A percentile compares a stretch with the other conserved stretches of the same genome.
Evolutionary conservation across 208 protist species (phyloP).

Genomic region (Wallacemonas sp.): DNA sequence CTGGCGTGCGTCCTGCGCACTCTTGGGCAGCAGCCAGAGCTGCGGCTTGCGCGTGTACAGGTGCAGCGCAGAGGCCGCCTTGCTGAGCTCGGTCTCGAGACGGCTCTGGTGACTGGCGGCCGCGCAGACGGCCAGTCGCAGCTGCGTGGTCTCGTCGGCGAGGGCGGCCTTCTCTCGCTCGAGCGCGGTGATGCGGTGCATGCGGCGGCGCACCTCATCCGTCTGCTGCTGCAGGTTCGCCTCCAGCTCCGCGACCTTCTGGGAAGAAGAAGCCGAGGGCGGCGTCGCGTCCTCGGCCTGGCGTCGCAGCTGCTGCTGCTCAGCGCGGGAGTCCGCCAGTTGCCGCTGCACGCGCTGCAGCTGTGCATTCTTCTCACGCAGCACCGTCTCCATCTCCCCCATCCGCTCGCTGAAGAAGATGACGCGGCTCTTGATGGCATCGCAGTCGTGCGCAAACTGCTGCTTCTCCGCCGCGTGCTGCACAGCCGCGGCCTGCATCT

Average conservation of each 20-base stretch:
- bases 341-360: constrained; percentile 23
- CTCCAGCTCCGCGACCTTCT: constrained; percentile 32
- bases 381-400: constrained; percentile 21
- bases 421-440: constrained; percentile 22
- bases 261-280: constrained; percentile 21
- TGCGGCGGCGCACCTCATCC: constrained; percentile 56
- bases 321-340: constrained; percentile 20
- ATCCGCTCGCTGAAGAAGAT: constrained; percentile 26
- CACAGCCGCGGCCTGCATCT: constrained; percentile 12
- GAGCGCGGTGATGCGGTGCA: constrained; percentile 42
- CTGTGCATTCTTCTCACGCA: constrained; percentile 22
- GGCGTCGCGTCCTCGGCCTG: constrained; percentile 16
- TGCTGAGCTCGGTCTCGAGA: constrained; percentile 6
- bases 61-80: neutral
- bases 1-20: neutral
- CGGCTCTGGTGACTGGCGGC: constrained; percentile 21
- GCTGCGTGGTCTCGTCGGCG: constrained; percentile 11
- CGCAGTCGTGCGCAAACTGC: constrained; percentile 22
- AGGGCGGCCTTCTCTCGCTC: constrained; percentile 45
- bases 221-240: constrained; percentile 55
- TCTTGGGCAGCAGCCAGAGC: constrained; percentile 12
- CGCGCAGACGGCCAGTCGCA: constrained; percentile 13
- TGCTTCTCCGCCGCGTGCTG: constrained; percentile 23
- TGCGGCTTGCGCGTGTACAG: constrained; percentile 11
- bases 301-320: constrained; percentile 20